A percentile compares a stretch with the other conserved stretches of the same genome.
These are phyloP conservation scores for Begonia masoniana DNA, from an alignment of 306 rosid species.

Conservation along the genomic window DNA sequence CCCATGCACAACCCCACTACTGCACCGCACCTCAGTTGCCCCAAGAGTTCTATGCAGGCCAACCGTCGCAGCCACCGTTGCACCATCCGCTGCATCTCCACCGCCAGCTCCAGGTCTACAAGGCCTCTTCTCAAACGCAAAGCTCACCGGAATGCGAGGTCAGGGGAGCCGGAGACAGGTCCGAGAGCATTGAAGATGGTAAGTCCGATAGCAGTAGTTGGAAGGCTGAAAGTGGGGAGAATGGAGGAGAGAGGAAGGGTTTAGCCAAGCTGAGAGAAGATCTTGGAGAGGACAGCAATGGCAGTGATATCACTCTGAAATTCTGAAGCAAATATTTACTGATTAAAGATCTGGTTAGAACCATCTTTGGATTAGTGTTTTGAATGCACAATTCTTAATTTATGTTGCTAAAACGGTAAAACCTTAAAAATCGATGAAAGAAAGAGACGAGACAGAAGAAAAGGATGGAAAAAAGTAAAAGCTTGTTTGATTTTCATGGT, in stretches of 20 bases:
- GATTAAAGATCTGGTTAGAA: constrained; percentile 9
- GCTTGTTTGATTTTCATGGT: no score
- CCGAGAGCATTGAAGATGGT: constrained; percentile 92
- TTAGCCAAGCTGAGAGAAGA: constrained; percentile 29
- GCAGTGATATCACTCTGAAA: constrained; percentile 72
- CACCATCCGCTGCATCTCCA: constrained; percentile 57
- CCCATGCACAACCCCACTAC: constrained; percentile 64
- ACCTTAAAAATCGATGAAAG: no score
- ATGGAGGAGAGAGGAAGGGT: constrained; percentile 42
- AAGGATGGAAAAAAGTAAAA: no score
- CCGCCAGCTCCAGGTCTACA: constrained; percentile 67
- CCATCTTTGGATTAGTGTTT: no score
- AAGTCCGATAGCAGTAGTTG: constrained; percentile 97
- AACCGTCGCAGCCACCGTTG: constrained; percentile 21
- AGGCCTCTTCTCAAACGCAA: constrained; percentile 32
- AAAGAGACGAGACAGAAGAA: no score
- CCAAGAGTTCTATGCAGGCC: constrained; percentile 62
- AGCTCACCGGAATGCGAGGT: constrained; percentile 50
- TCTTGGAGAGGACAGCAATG: constrained; percentile 47
- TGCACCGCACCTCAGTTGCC: constrained; percentile 41
- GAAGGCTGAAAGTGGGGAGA: constrained; percentile 78
- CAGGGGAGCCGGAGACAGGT: constrained; percentile 35
- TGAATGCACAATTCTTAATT: no score
- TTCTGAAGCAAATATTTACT: constrained; percentile 28
- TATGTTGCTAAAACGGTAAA: no score